Percentiles rank a stretch among this genome's conserved stretches.
Evolutionary conservation across 2,329 filamentous ascomycete genomes (phyloP).

Genomic region (Gnomoniopsis smithogilvyi): DNA sequence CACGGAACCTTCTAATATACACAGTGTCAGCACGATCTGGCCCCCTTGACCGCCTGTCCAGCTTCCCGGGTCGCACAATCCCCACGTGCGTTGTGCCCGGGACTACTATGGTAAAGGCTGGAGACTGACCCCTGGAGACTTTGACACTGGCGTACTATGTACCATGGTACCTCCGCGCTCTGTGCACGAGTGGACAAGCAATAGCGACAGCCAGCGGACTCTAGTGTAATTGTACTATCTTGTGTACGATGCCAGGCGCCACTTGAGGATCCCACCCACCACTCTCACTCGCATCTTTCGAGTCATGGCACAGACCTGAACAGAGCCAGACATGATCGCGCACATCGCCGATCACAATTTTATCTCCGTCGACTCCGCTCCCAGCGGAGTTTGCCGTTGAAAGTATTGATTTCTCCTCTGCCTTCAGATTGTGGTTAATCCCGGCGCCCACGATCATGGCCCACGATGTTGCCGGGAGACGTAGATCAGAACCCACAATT

Average conservation of each 20-base stretch:
- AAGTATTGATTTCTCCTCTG: neutral
- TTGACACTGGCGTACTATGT: neutral
- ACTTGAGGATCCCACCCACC: too few species aligned
- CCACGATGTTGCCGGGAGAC: neutral
- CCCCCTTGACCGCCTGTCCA: constrained; percentile 15
- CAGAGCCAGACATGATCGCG: neutral
- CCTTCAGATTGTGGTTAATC: neutral
- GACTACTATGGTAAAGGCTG: neutral
- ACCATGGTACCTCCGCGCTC: neutral
- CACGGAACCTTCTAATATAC: neutral
- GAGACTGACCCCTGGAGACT: neutral
- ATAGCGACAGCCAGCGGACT: neutral
- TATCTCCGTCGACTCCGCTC: too few species aligned
- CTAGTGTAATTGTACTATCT: too few species aligned
- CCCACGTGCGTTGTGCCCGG: constrained; percentile 1
- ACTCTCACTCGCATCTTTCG: neutral
- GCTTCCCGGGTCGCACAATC: neutral
- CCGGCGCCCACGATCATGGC: neutral
- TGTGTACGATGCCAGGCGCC: neutral
- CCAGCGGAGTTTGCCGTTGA: neutral
- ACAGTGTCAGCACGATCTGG: neutral
- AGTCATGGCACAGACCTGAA: neutral
- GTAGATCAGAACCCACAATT: neutral
- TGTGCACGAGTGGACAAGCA: neutral
- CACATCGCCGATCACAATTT: neutral